Evolutionary conservation across 2,329 filamentous ascomycete genomes (phyloP).

Genomic region (Scolecobasidium constrictum): DNA sequence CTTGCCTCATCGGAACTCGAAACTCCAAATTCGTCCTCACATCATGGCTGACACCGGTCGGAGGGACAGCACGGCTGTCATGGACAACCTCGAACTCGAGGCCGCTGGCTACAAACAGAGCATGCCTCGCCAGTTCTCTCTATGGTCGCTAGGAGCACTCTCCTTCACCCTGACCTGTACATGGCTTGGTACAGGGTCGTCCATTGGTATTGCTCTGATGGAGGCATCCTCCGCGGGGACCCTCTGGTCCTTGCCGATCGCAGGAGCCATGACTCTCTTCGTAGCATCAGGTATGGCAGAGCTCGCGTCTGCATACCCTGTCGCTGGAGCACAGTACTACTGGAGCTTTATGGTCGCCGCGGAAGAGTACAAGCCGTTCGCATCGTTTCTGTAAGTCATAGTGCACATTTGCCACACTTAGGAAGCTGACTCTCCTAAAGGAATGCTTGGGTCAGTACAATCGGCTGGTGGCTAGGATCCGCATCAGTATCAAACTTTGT

Average conservation of each 20-base stretch:
- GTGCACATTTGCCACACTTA: too few relatives aligned
- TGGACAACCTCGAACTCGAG: slow-evolving; percentile 2
- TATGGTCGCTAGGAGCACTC: not conserved
- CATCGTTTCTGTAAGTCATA: not conserved
- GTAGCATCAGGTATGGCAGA: not conserved
- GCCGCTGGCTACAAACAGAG: not conserved
- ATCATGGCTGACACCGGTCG: too few relatives aligned
- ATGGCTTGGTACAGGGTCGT: not conserved
- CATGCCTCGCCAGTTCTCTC: slow-evolving; percentile 1
- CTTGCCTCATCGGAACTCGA: too few relatives aligned
- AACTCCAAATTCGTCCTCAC: too few relatives aligned
- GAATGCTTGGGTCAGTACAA: not conserved
- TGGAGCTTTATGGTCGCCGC: not conserved
- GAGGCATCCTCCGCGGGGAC: not conserved
- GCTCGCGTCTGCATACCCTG: not conserved
- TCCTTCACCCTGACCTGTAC: slow-evolving; percentile 1
- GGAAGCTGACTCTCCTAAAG: too few relatives aligned
- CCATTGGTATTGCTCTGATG: not conserved
- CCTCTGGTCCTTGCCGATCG: not conserved
- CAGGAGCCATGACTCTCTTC: not conserved
- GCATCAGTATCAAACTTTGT: not conserved
- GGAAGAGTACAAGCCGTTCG: not conserved
- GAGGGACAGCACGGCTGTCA: too few relatives aligned
- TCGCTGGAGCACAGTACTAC: not conserved
- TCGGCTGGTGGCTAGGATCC: not conserved